Base-by-base conservation (phyloP, 192 early-diverging fungal genomes). In the Backusella circina region DNA sequence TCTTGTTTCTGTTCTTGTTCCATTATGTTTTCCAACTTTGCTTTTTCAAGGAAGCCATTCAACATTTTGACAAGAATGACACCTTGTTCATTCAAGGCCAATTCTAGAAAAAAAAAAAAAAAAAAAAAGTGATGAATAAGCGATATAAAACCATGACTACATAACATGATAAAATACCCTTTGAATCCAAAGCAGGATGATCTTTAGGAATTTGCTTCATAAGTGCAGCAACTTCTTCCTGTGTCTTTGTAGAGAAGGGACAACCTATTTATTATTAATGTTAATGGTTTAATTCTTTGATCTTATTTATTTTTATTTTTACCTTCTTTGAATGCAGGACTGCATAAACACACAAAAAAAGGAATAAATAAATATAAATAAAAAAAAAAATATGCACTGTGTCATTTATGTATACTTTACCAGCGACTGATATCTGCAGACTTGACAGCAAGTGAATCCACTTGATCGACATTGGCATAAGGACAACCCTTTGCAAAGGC, bases 281-380 rank as follows among this genome's bases (percentile, higher is more conserved):
- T n/a, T n/a, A 41, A 37, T 16, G 44, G 18, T 57, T 57, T 57
- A 10, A 26, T 26, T 26, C 9, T 57, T 57, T 13, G 12, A 57
- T 13, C 51, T n/a, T 54, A 2, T 57, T 61, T 1, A 57, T 23
- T 61, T 51, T 21, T 44, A 12, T 51, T 21, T 21, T 47, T 70
- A 75, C 75, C 75, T 6, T 72, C 54, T 72, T 74, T 68, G n/a
- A 79, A 68, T 26, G 77, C 70, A 5, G 65, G 71, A 7, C 72
- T 72, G 31, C 30, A 33, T 30, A 67, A 18, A 35, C 31, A 61
- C 3, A 33, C 4, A 65, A 65, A 16, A 3, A 67, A 30, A 33
- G 35, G 21, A 16, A n/a, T 7, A 12, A 12, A 28, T 28, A 61
- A 61, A 61, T 28, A 61, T 54, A 54, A 54, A 61, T 30, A 61